phyloP scores from a whole-genome alignment of 2,329 filamentous ascomycete genomes.

The Hypoxylon sp. region DNA sequence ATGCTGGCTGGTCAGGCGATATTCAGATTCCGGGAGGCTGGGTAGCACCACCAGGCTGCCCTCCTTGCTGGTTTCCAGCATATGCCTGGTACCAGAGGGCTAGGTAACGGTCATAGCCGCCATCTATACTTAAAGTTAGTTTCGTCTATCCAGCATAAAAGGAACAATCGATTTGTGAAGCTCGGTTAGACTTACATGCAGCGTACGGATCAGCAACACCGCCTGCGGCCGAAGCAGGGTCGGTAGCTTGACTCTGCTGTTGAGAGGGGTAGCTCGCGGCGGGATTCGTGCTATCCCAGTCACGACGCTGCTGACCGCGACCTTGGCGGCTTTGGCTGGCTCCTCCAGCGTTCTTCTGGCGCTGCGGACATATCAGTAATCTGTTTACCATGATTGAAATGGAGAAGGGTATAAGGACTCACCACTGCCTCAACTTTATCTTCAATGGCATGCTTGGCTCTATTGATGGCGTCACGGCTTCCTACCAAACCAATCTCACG shows the following conservation, averaged over 20 bases:
- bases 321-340: conserved; percentile 59
- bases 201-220: conserved; percentile 76
- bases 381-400: not conserved
- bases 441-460: conserved; percentile 86
- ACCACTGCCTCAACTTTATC: conserved; percentile 93
- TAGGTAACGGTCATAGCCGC: conserved; percentile 84
- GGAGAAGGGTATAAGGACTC: conserved; percentile 56
- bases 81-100: conserved; percentile 82
- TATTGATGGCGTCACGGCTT: conserved; percentile 78
- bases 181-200: conserved; percentile 67
- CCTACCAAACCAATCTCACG: conserved; percentile 90
- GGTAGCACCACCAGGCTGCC: conserved; percentile 49
- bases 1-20: not conserved
- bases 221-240: conserved; percentile 56
- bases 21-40: conserved; percentile 52
- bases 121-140: conserved; percentile 65
- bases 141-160: conserved; percentile 4
- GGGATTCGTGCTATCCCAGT: conserved; percentile 64
- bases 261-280: conserved; percentile 56
- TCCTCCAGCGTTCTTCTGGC: conserved; percentile 66
- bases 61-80: conserved; percentile 62
- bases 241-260: conserved; percentile 59
- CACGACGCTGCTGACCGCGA: conserved; percentile 58
- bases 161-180: not conserved
- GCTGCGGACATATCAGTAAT: conserved; percentile 56